Conservation (phyloP, 1,139 yeast species). For the Schwanniomyces etchellsii region DNA sequence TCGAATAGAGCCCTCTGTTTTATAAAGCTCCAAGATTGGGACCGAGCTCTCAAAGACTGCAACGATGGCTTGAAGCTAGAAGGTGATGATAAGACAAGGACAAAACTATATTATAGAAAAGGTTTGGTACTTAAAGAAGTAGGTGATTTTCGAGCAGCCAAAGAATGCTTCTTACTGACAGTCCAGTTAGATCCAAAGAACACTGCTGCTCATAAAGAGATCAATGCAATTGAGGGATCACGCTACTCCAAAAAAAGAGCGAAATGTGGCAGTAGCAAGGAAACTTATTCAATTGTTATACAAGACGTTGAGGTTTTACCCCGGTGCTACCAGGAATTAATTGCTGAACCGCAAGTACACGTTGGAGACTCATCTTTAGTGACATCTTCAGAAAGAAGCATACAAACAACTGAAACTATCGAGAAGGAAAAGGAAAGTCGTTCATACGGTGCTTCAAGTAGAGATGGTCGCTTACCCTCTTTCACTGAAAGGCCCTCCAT, state of each 20-base stretch:
- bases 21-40: constrained; percentile 49
- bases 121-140: constrained; percentile 42
- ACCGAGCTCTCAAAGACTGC: constrained; percentile 58
- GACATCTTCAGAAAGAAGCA: constrained; percentile 2
- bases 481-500: constrained; percentile 24
- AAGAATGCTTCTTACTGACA: constrained; percentile 32
- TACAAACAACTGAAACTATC: constrained; percentile 2
- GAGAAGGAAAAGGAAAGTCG: constrained; percentile 11
- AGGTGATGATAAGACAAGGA: constrained; percentile 22
- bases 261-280: constrained; percentile 5
- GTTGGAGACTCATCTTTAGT: constrained; percentile 1
- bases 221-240: constrained; percentile 12
- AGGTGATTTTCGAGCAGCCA: constrained; percentile 27
- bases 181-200: constrained; percentile 42
- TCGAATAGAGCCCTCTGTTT: constrained; percentile 79
- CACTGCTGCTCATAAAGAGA: constrained; percentile 23
- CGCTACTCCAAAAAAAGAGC: constrained; percentile 8
- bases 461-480: not conserved
- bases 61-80: constrained; percentile 46
- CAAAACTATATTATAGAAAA: constrained; percentile 56
- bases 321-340: constrained; percentile 22
- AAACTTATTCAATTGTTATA: constrained; percentile 33
- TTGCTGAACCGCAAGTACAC: too few relatives aligned
- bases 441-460: not conserved
- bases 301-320: constrained; percentile 45